phyloP scores from a whole-genome alignment of 75 land plant genomes.

The Cunninghamia lanceolata region DNA sequence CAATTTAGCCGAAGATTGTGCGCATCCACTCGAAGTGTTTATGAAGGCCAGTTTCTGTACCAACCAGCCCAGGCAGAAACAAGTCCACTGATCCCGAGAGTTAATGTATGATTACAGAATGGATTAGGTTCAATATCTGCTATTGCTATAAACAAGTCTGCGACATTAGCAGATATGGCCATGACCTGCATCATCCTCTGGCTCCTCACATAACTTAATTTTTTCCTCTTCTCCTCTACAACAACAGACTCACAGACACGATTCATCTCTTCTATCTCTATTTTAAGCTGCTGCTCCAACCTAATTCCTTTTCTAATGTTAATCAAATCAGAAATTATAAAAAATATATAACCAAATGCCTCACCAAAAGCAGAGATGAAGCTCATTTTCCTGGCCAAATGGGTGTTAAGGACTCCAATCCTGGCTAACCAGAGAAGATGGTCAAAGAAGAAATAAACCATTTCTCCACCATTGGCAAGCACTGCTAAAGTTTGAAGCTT shows the following conservation, averaged over 20 bases:
- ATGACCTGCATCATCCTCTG: slow-evolving; percentile 80
- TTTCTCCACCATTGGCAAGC: slow-evolving; percentile 85
- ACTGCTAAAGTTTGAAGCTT: slow-evolving; percentile 56
- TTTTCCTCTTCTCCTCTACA: slow-evolving; percentile 16
- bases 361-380: slow-evolving; percentile 95
- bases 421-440: slow-evolving; percentile 88
- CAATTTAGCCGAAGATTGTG: neutral
- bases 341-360: slow-evolving; percentile 80
- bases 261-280: slow-evolving; percentile 3
- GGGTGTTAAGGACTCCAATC: slow-evolving; percentile 66
- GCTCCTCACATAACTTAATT: slow-evolving; percentile 32
- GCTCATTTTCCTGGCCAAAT: slow-evolving; percentile 65
- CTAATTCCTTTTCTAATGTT: slow-evolving; percentile 40
- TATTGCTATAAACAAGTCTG: slow-evolving; percentile 82
- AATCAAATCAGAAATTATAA: slow-evolving; percentile 59
- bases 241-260: slow-evolving; percentile 4
- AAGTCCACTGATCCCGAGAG: slow-evolving; percentile 85
- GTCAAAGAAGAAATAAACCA: slow-evolving; percentile 99
- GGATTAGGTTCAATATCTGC: slow-evolving; percentile 93
- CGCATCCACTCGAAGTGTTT: neutral
- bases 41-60: slow-evolving; percentile 95
- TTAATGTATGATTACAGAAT: slow-evolving; percentile 71
- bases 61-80: slow-evolving; percentile 99
- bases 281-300: slow-evolving; percentile 32
- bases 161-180: slow-evolving; percentile 83